Percentiles rank a stretch among this genome's conserved stretches.
Evolutionary conservation across 2,329 filamentous ascomycete genomes (phyloP).

Genomic region (Fusarium papillatum): DNA sequence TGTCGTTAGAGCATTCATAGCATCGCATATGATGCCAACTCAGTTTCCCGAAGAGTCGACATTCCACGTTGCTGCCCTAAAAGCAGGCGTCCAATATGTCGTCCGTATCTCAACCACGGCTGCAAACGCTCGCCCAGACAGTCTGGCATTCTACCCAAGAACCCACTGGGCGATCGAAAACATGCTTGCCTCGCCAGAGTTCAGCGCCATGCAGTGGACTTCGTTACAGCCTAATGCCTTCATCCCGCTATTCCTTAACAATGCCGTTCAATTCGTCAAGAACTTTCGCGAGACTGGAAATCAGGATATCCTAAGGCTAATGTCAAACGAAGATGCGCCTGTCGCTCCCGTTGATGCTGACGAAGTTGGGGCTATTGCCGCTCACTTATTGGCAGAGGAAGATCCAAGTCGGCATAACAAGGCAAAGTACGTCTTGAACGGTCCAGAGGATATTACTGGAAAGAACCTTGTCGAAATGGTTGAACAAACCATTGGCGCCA

Average conservation of each 20-base stretch:
- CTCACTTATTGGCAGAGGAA: constrained; percentile 48
- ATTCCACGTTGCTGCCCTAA: constrained; percentile 50
- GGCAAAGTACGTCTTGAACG: constrained; percentile 54
- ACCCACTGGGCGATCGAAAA: constrained; percentile 57
- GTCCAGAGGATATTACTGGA: constrained; percentile 55
- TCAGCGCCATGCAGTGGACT: constrained; percentile 51
- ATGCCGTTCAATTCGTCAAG: constrained; percentile 48
- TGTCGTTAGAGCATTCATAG: constrained; percentile 54
- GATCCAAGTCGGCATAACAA: constrained; percentile 46
- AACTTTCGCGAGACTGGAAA: constrained; percentile 49
- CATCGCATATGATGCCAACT: constrained; percentile 50
- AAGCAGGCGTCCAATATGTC: constrained; percentile 55
- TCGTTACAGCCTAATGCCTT: constrained; percentile 54
- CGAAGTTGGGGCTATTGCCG: constrained; percentile 53
- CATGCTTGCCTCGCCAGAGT: constrained; percentile 52
- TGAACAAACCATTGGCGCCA: constrained; percentile 48
- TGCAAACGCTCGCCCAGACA: constrained; percentile 52
- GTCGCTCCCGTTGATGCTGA: constrained; percentile 47
- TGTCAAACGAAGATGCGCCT: constrained; percentile 45
- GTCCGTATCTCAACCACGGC: constrained; percentile 57
- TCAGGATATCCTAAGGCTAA: constrained; percentile 45
- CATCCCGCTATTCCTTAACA: constrained; percentile 25
- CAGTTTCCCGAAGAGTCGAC: constrained; percentile 57
- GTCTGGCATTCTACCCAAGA: constrained; percentile 51
- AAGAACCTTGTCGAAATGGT: constrained; percentile 49